A percentile compares a stretch with the other conserved stretches of the same genome.
Evolutionary conservation across 2,329 filamentous ascomycete species (phyloP).

Genomic region (Calycina herbarum): DNA sequence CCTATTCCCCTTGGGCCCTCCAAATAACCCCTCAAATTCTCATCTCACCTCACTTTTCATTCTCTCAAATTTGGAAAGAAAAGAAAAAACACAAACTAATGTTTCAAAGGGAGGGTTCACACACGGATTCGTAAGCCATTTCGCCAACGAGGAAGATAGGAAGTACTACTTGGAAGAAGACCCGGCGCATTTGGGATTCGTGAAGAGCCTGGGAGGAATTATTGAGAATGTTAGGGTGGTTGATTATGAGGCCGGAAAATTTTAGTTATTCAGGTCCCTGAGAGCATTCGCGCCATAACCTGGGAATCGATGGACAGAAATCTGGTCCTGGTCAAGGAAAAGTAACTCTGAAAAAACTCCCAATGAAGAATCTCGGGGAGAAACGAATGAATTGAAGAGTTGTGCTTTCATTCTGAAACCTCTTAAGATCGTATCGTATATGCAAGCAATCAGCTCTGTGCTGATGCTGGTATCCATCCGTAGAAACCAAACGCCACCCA

Average conservation of each 20-base stretch:
- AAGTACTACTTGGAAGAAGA: constrained; percentile 69
- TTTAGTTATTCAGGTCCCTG: constrained; percentile 36
- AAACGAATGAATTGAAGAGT: neutral
- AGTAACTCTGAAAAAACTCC: too few relatives aligned
- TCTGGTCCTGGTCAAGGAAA: too few relatives aligned
- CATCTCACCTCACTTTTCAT: neutral
- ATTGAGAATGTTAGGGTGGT: constrained; percentile 57
- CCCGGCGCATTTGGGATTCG: constrained; percentile 61
- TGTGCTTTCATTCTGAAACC: neutral
- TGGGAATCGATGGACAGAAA: neutral
- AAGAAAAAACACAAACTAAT: neutral
- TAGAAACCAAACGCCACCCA: neutral
- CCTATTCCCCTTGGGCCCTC: neutral
- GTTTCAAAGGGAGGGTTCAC: constrained; percentile 59
- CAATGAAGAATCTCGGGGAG: neutral
- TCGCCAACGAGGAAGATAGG: constrained; percentile 61
- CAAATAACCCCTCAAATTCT: too few relatives aligned
- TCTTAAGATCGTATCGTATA: neutral
- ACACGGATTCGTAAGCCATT: constrained; percentile 70
- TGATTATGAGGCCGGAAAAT: constrained; percentile 57
- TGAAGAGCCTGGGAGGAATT: constrained; percentile 48
- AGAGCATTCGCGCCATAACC: neutral
- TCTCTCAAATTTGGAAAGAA: neutral
- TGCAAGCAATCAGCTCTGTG: neutral
- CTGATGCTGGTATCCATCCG: constrained; percentile 1